Conservation (phyloP, 768 basidiomycete genomes). For the Xerocomellus amylosporus region DNA sequence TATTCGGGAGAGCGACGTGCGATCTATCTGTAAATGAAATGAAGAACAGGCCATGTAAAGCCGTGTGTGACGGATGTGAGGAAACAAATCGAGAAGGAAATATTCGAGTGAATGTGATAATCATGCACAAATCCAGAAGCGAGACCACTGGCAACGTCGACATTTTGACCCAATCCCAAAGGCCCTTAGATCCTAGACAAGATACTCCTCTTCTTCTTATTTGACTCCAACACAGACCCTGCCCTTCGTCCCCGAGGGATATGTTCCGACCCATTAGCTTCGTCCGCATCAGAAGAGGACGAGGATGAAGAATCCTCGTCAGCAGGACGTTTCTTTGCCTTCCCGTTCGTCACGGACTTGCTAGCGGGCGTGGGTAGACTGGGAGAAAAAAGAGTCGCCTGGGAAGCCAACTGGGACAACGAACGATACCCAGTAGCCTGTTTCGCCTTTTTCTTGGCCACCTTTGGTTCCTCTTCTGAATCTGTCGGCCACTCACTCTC, state of each 20-base stretch:
- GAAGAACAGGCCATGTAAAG: neutral
- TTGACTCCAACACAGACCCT: slow-evolving; percentile 34
- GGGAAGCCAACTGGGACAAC: slow-evolving; percentile 51
- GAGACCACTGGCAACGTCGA: neutral
- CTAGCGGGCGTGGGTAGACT: slow-evolving; percentile 35
- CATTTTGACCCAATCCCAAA: neutral
- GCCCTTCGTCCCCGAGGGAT: slow-evolving; percentile 60
- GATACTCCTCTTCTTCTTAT: slow-evolving; percentile 28
- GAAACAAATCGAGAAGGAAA: neutral
- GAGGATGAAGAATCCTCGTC: slow-evolving; percentile 34
- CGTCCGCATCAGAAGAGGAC: slow-evolving; percentile 42
- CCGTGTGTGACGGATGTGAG: neutral
- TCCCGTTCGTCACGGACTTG: slow-evolving; percentile 27
- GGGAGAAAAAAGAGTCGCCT: slow-evolving; percentile 34
- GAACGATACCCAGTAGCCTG: slow-evolving; percentile 36
- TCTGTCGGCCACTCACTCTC: slow-evolving; percentile 34
- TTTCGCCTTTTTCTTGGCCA: slow-evolving; percentile 21
- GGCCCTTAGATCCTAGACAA: slow-evolving; percentile 4
- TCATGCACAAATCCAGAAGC: neutral
- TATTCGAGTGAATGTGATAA: neutral
- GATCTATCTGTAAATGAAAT: neutral
- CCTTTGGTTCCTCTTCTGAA: slow-evolving; percentile 20
- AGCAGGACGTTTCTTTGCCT: slow-evolving; percentile 18
- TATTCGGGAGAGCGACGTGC: neutral
- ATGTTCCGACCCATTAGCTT: slow-evolving; percentile 40